Evolutionary conservation across 768 basidiomycete genomes (phyloP).

Genomic region (Naematelia aurantialba): DNA sequence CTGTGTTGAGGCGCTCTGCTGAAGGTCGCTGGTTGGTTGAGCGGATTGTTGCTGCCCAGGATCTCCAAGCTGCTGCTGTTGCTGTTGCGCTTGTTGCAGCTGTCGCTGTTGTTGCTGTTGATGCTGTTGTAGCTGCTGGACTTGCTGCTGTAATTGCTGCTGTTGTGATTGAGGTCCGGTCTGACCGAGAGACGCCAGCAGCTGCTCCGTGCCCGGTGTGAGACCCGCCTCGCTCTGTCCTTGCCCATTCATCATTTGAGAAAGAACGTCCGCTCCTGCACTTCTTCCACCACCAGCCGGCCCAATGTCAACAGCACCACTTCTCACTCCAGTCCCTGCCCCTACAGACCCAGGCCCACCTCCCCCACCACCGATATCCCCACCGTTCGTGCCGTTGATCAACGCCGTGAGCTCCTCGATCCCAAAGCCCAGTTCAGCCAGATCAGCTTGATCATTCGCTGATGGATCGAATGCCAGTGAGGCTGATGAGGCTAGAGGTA

Average conservation of each 20-base stretch:
- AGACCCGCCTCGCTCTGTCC: not conserved
- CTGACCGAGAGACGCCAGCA: not conserved
- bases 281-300: not conserved
- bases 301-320: not conserved
- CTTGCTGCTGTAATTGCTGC: not conserved
- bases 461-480: constrained; percentile 5
- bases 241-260: not conserved
- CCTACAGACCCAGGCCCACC: too few relatives aligned
- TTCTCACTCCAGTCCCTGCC: not conserved
- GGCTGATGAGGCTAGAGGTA: constrained; percentile 5
- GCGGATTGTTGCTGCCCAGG: too few relatives aligned
- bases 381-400: not conserved
- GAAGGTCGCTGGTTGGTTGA: too few relatives aligned
- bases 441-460: not conserved
- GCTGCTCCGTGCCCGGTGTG: not conserved
- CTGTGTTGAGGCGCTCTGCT: too few relatives aligned
- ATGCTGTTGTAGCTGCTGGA: not conserved
- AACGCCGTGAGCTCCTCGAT: constrained; percentile 6
- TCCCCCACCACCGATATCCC: too few relatives aligned
- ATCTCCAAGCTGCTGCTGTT: too few relatives aligned
- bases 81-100: too few relatives aligned
- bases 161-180: not conserved
- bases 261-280: not conserved
- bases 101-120: not conserved
- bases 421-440: constrained; percentile 6